A percentile compares a stretch with the other conserved stretches of the same genome.
phyloP scores from a whole-genome alignment of 1,139 yeast genomes.

The Sugiyamaella castrensis region DNA sequence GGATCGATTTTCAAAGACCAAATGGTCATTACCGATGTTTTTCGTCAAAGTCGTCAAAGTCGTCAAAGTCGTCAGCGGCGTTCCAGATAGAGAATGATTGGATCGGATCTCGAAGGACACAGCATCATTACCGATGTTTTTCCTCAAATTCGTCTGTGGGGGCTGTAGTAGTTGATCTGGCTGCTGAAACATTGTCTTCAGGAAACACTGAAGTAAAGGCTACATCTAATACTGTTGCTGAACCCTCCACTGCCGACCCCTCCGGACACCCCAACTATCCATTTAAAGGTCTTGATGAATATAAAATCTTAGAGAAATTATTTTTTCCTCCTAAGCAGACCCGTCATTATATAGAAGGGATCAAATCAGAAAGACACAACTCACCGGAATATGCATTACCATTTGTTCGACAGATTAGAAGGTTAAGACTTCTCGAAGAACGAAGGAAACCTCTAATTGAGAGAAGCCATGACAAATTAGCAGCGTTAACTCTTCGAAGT shows the following conservation, averaged over 20 bases:
- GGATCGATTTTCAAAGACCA: too few relatives aligned
- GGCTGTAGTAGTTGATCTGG: neutral
- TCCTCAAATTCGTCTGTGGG: neutral
- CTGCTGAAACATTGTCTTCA: too few relatives aligned
- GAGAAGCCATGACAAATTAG: neutral
- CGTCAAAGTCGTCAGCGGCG: too few relatives aligned
- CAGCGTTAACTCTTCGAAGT: neutral
- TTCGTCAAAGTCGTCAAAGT: too few relatives aligned
- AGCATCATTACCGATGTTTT: neutral
- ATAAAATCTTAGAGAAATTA: conserved; percentile 18
- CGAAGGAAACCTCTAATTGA: conserved; percentile 6
- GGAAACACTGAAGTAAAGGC: too few relatives aligned
- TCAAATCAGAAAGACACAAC: conserved; percentile 3
- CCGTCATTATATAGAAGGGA: too few relatives aligned
- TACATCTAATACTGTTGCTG: neutral
- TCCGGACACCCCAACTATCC: neutral
- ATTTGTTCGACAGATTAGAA: conserved; percentile 24
- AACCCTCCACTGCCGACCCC: neutral
- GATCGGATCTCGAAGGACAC: too few relatives aligned
- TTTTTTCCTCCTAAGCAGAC: conserved; percentile 16
- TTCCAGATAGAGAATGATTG: too few relatives aligned
- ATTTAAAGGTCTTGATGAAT: conserved; percentile 16
- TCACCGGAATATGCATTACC: conserved; percentile 11
- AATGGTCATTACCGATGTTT: too few relatives aligned
- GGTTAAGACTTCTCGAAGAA: conserved; percentile 23